phyloP scores from a whole-genome alignment of 179 eudicot species.

The Nepenthes alata region DNA sequence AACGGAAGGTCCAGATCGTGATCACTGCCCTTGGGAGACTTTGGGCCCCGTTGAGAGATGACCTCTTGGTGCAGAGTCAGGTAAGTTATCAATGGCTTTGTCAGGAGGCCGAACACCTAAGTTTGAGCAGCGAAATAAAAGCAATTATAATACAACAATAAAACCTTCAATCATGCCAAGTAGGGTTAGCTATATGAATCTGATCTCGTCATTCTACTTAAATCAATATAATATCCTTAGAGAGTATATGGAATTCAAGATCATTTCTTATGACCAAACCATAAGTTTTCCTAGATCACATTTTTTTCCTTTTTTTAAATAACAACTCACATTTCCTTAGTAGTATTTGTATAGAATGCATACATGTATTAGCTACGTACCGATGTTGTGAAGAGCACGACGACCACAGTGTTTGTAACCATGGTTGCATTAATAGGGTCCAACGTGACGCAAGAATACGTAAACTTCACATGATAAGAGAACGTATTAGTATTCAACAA shows the following conservation, averaged over 20 bases:
- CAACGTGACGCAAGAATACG: conserved; percentile 58
- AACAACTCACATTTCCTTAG: no score
- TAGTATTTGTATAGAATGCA: neutral
- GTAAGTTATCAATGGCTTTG: conserved; percentile 59
- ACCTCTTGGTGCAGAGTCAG: conserved; percentile 37
- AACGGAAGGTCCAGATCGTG: conserved; percentile 54
- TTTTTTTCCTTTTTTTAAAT: no score
- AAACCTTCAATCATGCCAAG: no score
- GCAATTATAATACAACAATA: no score
- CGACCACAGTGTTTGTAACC: conserved; percentile 68
- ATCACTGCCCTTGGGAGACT: conserved; percentile 31
- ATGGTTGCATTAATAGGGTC: conserved; percentile 66
- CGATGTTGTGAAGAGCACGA: conserved; percentile 83
- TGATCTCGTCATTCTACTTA: no score
- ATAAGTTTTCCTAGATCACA: neutral
- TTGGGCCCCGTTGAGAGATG: conserved; percentile 28
- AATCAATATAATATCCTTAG: no score
- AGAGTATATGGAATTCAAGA: neutral
- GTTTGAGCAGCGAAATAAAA: neutral
- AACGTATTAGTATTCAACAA: neutral
- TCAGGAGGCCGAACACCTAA: conserved; percentile 82
- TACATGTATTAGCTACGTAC: conserved; percentile 19
- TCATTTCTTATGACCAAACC: no score
- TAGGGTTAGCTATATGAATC: no score
- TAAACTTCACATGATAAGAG: conserved; percentile 43